phyloP scores from a whole-genome alignment of 2,329 filamentous ascomycete species.

The Fusarium oxysporum region DNA sequence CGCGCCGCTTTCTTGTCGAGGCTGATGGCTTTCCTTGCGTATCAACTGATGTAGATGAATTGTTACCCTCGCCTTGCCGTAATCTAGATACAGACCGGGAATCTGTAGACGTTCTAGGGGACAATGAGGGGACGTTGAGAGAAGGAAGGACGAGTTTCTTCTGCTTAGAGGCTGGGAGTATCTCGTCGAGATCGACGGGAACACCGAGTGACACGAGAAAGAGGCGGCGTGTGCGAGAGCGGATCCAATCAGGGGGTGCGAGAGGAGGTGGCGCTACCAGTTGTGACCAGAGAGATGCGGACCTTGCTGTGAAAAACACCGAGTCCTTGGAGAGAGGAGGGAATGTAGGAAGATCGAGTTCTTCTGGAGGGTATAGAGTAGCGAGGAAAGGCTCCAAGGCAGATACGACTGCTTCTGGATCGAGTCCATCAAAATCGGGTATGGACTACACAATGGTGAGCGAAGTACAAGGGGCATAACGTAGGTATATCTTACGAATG shows the following conservation, averaged over 20 bases:
- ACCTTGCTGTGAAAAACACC: constrained; percentile 86
- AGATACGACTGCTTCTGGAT: constrained; percentile 68
- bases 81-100: constrained; percentile 61
- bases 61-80: constrained; percentile 62
- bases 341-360: constrained; percentile 62
- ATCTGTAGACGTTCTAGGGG: constrained; percentile 66
- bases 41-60: constrained; percentile 69
- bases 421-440: constrained; percentile 73
- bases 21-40: constrained; percentile 65
- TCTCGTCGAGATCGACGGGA: constrained; percentile 96
- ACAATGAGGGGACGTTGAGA: constrained; percentile 75
- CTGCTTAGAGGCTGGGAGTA: constrained; percentile 95
- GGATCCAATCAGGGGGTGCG: constrained; percentile 97
- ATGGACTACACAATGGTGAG: constrained; percentile 64
- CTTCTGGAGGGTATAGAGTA: constrained; percentile 71
- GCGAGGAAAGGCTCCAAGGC: constrained; percentile 75
- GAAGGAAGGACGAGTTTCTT: constrained; percentile 97
- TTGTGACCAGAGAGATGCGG: constrained; percentile 94
- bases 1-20: constrained; percentile 59
- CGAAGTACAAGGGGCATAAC: constrained; percentile 5
- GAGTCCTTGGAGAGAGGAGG: constrained; percentile 66
- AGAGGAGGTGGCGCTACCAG: constrained; percentile 93
- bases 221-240: constrained; percentile 90
- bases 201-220: constrained; percentile 97
- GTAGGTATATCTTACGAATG: constrained; percentile 55